phyloP scores from a whole-genome alignment of 345 rosid genomes.

The Gossypium herbaceum region DNA sequence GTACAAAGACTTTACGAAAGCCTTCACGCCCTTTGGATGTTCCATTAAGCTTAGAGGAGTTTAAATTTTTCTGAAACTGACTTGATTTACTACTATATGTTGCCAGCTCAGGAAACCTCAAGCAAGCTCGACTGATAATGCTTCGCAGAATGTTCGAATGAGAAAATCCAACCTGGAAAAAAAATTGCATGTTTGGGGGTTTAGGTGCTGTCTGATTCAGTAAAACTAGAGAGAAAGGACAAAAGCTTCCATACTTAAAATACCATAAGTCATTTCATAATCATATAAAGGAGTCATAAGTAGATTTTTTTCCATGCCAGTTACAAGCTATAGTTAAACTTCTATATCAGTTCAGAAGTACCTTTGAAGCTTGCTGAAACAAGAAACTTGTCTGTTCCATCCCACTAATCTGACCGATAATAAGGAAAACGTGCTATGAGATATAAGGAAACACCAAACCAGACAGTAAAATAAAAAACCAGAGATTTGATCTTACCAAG shows the following conservation, averaged over 20 bases:
- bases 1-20: constrained; percentile 57
- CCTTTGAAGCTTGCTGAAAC: constrained; percentile 98
- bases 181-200: background rate
- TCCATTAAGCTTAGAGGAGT: constrained; percentile 23
- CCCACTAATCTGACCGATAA: constrained; percentile 76
- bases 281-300: background rate
- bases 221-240: constrained; percentile 12
- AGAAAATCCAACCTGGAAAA: constrained; percentile 89
- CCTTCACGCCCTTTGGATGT: constrained; percentile 31
- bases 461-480: constrained; percentile 5
- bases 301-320: constrained; percentile 1
- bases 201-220: too few relatives aligned
- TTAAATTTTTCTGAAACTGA: constrained; percentile 33
- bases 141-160: constrained; percentile 84
- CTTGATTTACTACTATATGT: constrained; percentile 35
- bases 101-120: constrained; percentile 67
- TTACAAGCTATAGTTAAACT: background rate
- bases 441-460: constrained; percentile 2
- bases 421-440: constrained; percentile 14
- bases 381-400: constrained; percentile 98
- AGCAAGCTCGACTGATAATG: constrained; percentile 65
- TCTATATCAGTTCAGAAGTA: constrained; percentile 22
- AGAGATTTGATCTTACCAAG: constrained; percentile 48
- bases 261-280: background rate
- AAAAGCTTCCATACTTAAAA: constrained; percentile 1